Evolutionary conservation across 305 asterid genomes (phyloP), one percentile per base, ranked within the genome.

Genomic region (Ajuga reptans): DNA sequence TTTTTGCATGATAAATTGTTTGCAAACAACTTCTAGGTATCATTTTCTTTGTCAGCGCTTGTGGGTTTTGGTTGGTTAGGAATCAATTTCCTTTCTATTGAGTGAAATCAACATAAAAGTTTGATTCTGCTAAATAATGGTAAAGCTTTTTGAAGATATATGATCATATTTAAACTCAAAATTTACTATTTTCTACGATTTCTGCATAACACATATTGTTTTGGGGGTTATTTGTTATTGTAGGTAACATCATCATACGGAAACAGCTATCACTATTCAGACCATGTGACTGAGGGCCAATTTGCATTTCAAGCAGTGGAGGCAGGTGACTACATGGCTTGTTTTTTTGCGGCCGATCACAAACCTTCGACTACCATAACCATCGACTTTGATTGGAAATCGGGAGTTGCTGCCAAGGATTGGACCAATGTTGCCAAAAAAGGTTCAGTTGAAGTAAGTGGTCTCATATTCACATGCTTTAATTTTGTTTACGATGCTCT

Each of bases 361-460:
- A 80, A 77, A 56, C 94, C 97, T 21, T 69, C 93, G 0, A 72
- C 76, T 24, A 78, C 82, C 12, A 12, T 90, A 50, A 87, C 90
- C 9, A 62, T 92, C 3, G 97, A 92, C 71, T 88, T 92, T 49
- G 96, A 88, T 37, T 92, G 95, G 98, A 92, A 85, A 77, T 90
- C 96, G 39, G 98, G 98, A 29, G 78, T 92, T 65, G 97, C 95
- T 68, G 89, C 98, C 54, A 90, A 88, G 86, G 98, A 90, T 27
- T 92, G 98, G 98, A 58, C 88, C 36, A 88, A 73, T 78, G 95
- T 92, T n/a, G 98, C 96, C 60, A 92, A 92, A 79, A 92, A 92
- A 74, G 95, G 96, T 52, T 88, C 97, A 11, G 86, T 92, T 71
- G 98, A 90, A 79, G 98, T 92, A 83, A 90, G 89, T 75, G 47